Base-by-base conservation (phyloP, 2,329 filamentous ascomycete genomes). In the Aspergillus quadricinctus region DNA sequence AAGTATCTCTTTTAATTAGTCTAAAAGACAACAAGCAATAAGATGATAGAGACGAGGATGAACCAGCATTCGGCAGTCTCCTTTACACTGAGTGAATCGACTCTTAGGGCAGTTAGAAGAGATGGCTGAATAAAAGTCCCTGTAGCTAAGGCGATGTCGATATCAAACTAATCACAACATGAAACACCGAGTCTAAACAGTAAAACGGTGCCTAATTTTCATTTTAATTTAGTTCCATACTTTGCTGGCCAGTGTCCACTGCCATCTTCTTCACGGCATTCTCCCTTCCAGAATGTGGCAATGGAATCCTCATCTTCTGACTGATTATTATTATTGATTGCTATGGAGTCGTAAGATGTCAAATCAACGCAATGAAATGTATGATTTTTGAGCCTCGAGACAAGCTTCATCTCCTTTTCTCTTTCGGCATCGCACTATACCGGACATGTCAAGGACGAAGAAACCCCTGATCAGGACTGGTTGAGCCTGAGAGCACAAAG, bases 401-500 rank as follows among this genome's bases (percentile, higher is more conserved):
- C 31, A 37, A 37, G 31, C 31, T 37, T 37, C 31, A n/a, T 7
- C 17, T n/a, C 31, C 5, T 37, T 29, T 35, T 37, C 14, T 3
- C 31, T 37, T 37, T 37, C 31, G 6, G n/a, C 48, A 54, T 54
- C 52, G 49, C 25, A 54, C 52, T 31, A 54, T 54, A 21, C 27
- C 7, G 10, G 17, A 37, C 31, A 37, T 37, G 31, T 37, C 41
- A 43, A 50, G 53, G 21, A 54, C 41, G 51, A 35, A 29, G n/a
- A 27, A 41, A 49, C 56, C 56, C 60, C 58, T 58, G 54, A 58
- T 51, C 56, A 55, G 51, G 14, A 37, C 37, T 57, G 57, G 61
- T 51, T 55, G 57, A 45, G 49, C 14, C 11, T 35, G 31, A 17
- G 54, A 48, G 40, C 49, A 25, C 28, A 52, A 54, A 53, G 59